Conservation (phyloP, 2,329 filamentous ascomycete genomes). For the Ceratocystis colombiana region DNA sequence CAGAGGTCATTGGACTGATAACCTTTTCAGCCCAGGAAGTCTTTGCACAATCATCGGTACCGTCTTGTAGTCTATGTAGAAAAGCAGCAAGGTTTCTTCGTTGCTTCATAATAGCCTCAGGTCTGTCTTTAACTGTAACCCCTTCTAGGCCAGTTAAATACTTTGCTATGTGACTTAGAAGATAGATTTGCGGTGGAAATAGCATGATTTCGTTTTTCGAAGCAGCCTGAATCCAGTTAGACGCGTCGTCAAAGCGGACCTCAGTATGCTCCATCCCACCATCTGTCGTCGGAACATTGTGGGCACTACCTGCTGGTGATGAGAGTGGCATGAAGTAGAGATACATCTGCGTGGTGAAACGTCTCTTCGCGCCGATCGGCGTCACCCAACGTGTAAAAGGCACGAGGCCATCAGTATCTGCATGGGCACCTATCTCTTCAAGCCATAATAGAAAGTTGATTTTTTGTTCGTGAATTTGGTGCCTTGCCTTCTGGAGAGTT, state of each 20-base stretch:
- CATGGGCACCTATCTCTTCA: conserved; percentile 43
- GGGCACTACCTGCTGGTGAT: conserved; percentile 35
- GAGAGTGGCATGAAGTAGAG: conserved; percentile 66
- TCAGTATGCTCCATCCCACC: conserved; percentile 58
- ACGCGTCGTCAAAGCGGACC: conserved; percentile 63
- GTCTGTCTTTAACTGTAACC: conserved; percentile 21
- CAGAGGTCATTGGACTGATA: conserved; percentile 46
- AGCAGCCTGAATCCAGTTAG: conserved; percentile 58
- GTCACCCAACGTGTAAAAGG: conserved; percentile 93
- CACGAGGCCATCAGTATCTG: conserved; percentile 53
- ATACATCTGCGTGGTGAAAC: conserved; percentile 97
- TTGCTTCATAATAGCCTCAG: conserved; percentile 46
- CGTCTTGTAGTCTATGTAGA: conserved; percentile 34
- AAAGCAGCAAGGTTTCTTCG: conserved; percentile 39
- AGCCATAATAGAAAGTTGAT: conserved; percentile 59
- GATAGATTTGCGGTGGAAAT: conserved; percentile 81
- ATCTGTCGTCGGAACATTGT: conserved; percentile 59
- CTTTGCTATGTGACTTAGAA: conserved; percentile 49
- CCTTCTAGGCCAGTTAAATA: conserved; percentile 27
- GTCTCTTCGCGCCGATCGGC: conserved; percentile 56
- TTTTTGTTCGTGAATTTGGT: conserved; percentile 55
- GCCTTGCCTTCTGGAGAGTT: conserved; percentile 55
- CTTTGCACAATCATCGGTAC: conserved; percentile 35
- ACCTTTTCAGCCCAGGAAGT: conserved; percentile 52
- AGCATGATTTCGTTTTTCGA: conserved; percentile 60